phyloP scores from a whole-genome alignment of 495 filamentous ascomycete species.

The Amorphotheca resinae region DNA sequence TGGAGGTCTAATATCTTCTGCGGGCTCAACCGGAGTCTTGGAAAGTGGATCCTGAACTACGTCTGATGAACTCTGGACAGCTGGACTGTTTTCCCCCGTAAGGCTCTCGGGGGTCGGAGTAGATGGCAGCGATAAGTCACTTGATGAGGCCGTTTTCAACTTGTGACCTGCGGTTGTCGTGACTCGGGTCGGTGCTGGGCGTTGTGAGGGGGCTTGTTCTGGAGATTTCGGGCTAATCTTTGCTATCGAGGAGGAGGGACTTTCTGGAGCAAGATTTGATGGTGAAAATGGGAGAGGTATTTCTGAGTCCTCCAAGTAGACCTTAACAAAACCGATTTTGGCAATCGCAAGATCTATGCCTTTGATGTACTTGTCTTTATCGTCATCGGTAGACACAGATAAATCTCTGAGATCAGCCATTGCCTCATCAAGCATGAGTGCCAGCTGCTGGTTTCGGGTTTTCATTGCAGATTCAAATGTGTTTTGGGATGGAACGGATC shows the following conservation, averaged over 20 bases:
- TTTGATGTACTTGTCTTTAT: constrained; percentile 28
- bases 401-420: constrained; percentile 50
- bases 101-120: background rate
- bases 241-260: background rate
- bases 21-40: constrained; percentile 32
- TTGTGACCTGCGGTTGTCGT: background rate
- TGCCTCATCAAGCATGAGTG: constrained; percentile 56
- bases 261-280: background rate
- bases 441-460: constrained; percentile 59
- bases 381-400: constrained; percentile 24
- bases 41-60: background rate
- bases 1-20: constrained; percentile 29
- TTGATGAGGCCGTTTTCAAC: background rate
- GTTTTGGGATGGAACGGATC: constrained; percentile 13
- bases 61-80: background rate
- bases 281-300: constrained; percentile 13
- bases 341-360: constrained; percentile 53
- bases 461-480: constrained; percentile 41
- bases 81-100: background rate
- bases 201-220: background rate
- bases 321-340: constrained; percentile 66
- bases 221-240: constrained; percentile 3
- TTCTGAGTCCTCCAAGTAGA: constrained; percentile 53
- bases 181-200: background rate
- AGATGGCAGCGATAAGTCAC: background rate